Percentiles rank a stretch among this genome's conserved stretches.
Conservation (phyloP, 768 basidiomycete genomes). For the Lactifluus echinatus region DNA sequence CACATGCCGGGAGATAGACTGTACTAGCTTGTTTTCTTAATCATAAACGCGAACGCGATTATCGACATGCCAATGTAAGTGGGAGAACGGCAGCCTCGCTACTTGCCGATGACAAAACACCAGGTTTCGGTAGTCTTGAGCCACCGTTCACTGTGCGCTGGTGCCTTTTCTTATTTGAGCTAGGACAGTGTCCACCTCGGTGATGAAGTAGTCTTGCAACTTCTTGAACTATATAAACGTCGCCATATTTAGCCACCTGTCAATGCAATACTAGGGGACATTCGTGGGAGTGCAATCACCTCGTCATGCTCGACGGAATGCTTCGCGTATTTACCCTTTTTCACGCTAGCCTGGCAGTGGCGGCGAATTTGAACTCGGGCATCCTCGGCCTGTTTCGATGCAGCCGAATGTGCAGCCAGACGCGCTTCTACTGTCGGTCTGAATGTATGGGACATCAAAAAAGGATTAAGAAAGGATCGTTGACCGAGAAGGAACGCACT, state of each 20-base stretch:
- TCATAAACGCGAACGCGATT: neutral
- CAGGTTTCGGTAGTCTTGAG: neutral
- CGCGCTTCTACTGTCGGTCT: conserved; percentile 77
- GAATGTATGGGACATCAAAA: neutral
- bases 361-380: conserved; percentile 68
- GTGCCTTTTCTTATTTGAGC: conserved; percentile 54
- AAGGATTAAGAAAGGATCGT: neutral
- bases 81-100: neutral
- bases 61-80: neutral
- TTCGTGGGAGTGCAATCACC: conserved; percentile 33
- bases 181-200: conserved; percentile 59
- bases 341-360: conserved; percentile 55
- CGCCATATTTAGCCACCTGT: neutral
- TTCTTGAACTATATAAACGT: conserved; percentile 68
- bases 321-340: conserved; percentile 61
- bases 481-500: conserved; percentile 32
- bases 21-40: neutral
- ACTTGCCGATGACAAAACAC: neutral
- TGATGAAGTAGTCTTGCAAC: conserved; percentile 51
- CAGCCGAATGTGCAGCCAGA: conserved; percentile 42
- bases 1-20: neutral
- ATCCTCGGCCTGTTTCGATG: conserved; percentile 64
- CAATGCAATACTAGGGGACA: neutral
- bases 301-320: conserved; percentile 63
- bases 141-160: conserved; percentile 22